A percentile compares a stretch with the other conserved stretches of the same genome.
Conservation (phyloP, 202 grass and related monocot species). For the Elaeis oleifera region DNA sequence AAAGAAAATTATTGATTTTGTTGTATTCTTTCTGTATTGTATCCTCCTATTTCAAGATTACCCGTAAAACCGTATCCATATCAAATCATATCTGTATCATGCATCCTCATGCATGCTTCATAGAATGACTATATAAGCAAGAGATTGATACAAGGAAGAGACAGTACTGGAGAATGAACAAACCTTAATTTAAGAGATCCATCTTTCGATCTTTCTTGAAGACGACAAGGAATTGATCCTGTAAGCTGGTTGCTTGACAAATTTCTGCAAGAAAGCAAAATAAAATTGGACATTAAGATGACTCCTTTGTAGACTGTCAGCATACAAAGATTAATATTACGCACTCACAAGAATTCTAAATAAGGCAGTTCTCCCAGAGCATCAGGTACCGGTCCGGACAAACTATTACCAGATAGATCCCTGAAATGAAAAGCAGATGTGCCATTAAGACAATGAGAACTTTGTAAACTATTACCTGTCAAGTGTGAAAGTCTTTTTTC, state of each 20-base stretch:
- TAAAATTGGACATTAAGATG: background rate
- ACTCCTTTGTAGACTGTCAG: no score
- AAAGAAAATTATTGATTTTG: no score
- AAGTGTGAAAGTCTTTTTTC: no score
- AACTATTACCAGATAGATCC: conserved; percentile 1
- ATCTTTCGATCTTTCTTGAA: background rate
- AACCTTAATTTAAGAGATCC: conserved; percentile 1
- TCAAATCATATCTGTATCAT: no score
- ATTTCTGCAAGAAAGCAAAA: background rate
- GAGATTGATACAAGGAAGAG: no score
- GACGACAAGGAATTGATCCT: background rate
- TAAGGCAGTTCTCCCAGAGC: background rate
- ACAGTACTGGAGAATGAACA: background rate
- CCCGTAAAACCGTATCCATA: no score
- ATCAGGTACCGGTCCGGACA: conserved; percentile 1
- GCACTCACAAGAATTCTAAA: conserved; percentile 1
- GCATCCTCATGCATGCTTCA: no score
- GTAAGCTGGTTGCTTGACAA: conserved; percentile 13
- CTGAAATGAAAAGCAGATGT: background rate
- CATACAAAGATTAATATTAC: background rate
- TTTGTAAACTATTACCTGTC: background rate
- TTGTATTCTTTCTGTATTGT: no score
- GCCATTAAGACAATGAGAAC: background rate
- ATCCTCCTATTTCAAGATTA: no score
- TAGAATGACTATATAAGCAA: no score